Evolutionary conservation across 768 basidiomycete species (phyloP).

Genomic region (Serpula lacrymans): DNA sequence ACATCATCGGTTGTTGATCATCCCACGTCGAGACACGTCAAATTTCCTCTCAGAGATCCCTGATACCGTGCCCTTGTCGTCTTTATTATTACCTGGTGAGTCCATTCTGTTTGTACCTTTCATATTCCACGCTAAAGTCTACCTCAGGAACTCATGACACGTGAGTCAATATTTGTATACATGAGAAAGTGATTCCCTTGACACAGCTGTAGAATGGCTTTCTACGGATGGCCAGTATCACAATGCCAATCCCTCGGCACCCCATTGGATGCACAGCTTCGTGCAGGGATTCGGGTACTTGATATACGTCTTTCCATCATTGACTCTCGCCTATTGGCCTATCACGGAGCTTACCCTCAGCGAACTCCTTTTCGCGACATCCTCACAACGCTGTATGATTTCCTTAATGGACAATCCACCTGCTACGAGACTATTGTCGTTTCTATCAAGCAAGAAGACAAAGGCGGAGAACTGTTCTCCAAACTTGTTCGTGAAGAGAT

Average conservation of each 20-base stretch:
- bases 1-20: conserved; percentile 47
- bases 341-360: conserved; percentile 78
- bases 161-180: conserved; percentile 33
- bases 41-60: conserved; percentile 63
- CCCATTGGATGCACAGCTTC: conserved; percentile 65
- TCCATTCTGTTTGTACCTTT: conserved; percentile 18
- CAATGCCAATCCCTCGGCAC: conserved; percentile 76
- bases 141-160: conserved; percentile 64
- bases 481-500: conserved; percentile 65
- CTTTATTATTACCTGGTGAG: conserved; percentile 74
- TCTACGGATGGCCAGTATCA: conserved; percentile 82
- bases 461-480: conserved; percentile 54
- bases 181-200: not conserved
- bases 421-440: conserved; percentile 75
- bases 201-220: conserved; percentile 58
- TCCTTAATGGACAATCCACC: conserved; percentile 56
- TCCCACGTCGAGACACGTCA: conserved; percentile 56
- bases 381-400: conserved; percentile 55
- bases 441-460: conserved; percentile 88
- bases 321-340: conserved; percentile 62
- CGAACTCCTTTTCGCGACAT: conserved; percentile 64
- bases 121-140: conserved; percentile 4
- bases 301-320: conserved; percentile 79
- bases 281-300: conserved; percentile 74
- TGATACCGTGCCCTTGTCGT: conserved; percentile 64